phyloP scores from a whole-genome alignment of 1,284 basidiomycete species.

The Termitomyces sp. region DNA sequence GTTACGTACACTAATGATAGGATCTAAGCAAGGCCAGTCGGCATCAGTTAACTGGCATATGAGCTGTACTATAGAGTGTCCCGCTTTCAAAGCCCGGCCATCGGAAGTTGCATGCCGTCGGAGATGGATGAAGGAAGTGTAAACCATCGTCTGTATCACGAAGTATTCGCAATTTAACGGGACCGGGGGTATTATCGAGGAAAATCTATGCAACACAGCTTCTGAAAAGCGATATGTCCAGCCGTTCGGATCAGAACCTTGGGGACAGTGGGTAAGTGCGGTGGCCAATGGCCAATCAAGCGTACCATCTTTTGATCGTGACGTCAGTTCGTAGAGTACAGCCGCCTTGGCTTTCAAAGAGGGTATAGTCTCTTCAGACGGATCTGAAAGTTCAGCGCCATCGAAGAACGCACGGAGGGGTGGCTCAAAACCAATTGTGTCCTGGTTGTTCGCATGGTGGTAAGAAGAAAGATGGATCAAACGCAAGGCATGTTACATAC shows the following conservation, averaged over 20 bases:
- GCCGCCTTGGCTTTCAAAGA: slow-evolving; percentile 43
- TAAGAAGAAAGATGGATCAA: neutral
- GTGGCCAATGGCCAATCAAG: slow-evolving; percentile 13
- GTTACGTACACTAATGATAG: slow-evolving; percentile 41
- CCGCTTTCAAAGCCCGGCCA: slow-evolving; percentile 37
- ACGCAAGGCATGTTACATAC: slow-evolving; percentile 4
- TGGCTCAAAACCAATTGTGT: slow-evolving; percentile 5
- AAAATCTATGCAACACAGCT: slow-evolving; percentile 39
- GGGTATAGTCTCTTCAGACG: slow-evolving; percentile 22
- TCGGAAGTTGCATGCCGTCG: slow-evolving; percentile 32
- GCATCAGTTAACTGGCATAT: slow-evolving; percentile 41
- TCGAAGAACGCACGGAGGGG: slow-evolving; percentile 16
- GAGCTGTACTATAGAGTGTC: slow-evolving; percentile 38
- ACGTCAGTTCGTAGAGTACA: slow-evolving; percentile 46
- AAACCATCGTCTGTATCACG: slow-evolving; percentile 44
- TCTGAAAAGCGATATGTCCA: slow-evolving; percentile 34
- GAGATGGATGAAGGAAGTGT: slow-evolving; percentile 48
- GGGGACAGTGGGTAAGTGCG: slow-evolving; percentile 20
- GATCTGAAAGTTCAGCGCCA: slow-evolving; percentile 17
- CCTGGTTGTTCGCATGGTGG: slow-evolving; percentile 1
- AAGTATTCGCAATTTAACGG: slow-evolving; percentile 41
- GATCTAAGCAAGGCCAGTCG: slow-evolving; percentile 50
- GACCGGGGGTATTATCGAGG: slow-evolving; percentile 35
- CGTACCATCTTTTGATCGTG: slow-evolving; percentile 39
- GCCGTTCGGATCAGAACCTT: slow-evolving; percentile 24